Percentiles rank a stretch among this genome's conserved stretches.
phyloP scores from a whole-genome alignment of 208 protist species.

The Acanthamoeba culbertsoni region DNA sequence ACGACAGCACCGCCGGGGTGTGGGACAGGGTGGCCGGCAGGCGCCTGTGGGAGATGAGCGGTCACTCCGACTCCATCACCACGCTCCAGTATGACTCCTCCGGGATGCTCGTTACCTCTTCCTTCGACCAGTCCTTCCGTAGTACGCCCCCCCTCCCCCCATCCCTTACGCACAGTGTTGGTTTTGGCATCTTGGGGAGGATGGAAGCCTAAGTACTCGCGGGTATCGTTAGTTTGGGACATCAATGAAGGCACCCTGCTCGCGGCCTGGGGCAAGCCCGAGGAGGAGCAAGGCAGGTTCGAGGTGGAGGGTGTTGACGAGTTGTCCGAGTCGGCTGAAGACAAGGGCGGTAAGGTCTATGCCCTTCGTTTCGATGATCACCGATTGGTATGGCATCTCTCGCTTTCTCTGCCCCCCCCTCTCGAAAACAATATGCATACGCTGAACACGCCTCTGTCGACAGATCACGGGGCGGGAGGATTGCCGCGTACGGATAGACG shows the following conservation, averaged over 20 bases:
- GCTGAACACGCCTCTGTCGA: not conserved
- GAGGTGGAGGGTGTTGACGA: not conserved
- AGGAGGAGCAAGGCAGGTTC: not conserved
- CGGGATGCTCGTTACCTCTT: constrained; percentile 11
- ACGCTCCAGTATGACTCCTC: constrained; percentile 12
- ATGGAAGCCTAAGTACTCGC: not conserved
- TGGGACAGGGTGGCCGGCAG: not conserved
- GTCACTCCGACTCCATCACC: not conserved
- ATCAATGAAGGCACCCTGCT: not conserved
- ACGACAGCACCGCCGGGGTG: not conserved
- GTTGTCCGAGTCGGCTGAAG: not conserved
- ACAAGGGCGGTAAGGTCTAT: not conserved
- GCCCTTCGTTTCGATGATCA: constrained; percentile 2
- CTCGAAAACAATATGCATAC: not conserved
- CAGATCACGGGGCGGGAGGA: not conserved
- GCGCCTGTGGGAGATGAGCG: not conserved
- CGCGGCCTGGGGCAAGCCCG: not conserved
- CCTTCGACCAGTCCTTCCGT: constrained; percentile 2
- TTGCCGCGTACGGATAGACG: not conserved
- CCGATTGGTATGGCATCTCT: not conserved
- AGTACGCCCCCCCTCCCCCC: not conserved
- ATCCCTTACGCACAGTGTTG: not conserved
- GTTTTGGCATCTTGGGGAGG: too few species aligned
- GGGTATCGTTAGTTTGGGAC: not conserved
- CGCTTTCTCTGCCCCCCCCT: not conserved